Evolutionary conservation across 495 filamentous ascomycete genomes (phyloP).

Genomic region (Aspergillus cavernicola): DNA sequence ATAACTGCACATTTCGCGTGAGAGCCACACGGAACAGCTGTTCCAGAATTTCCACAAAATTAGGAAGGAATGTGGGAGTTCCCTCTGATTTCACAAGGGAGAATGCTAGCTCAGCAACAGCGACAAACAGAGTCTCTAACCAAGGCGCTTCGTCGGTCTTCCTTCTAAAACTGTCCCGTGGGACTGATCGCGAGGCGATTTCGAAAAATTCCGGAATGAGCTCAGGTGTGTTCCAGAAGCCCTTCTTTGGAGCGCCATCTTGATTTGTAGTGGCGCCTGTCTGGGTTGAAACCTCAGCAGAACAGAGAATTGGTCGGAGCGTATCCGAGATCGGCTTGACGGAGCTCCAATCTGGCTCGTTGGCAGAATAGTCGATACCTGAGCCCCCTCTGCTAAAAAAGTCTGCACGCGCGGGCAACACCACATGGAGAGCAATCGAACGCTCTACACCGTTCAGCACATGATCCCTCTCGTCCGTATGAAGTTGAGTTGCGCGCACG

Average conservation of each 20-base stretch:
- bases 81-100: slow-evolving; percentile 38
- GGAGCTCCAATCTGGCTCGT: slow-evolving; percentile 42
- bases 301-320: slow-evolving; percentile 37
- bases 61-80: slow-evolving; percentile 23
- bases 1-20: slow-evolving; percentile 38
- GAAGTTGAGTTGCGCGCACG: slow-evolving; percentile 29
- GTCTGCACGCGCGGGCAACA: slow-evolving; percentile 59
- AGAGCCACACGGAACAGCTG: slow-evolving; percentile 42
- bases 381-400: slow-evolving; percentile 47
- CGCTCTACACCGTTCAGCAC: slow-evolving; percentile 51
- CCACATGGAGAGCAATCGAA: slow-evolving; percentile 64
- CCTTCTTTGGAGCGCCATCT: slow-evolving; percentile 10
- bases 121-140: slow-evolving; percentile 63
- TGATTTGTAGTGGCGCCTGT: neutral
- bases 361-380: slow-evolving; percentile 44
- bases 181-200: slow-evolving; percentile 52
- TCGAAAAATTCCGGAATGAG: slow-evolving; percentile 47
- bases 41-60: slow-evolving; percentile 37
- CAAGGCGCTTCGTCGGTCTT: slow-evolving; percentile 59
- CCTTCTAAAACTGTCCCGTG: slow-evolving; percentile 50
- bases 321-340: slow-evolving; percentile 43
- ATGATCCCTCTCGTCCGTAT: slow-evolving; percentile 37
- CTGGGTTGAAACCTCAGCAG: slow-evolving; percentile 12
- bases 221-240: slow-evolving; percentile 30
- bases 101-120: slow-evolving; percentile 45